Evolutionary conservation across 2,329 filamentous ascomycete genomes (phyloP), one percentile per base, ranked within the genome.

Genomic region (Erysiphe pulchra): DNA sequence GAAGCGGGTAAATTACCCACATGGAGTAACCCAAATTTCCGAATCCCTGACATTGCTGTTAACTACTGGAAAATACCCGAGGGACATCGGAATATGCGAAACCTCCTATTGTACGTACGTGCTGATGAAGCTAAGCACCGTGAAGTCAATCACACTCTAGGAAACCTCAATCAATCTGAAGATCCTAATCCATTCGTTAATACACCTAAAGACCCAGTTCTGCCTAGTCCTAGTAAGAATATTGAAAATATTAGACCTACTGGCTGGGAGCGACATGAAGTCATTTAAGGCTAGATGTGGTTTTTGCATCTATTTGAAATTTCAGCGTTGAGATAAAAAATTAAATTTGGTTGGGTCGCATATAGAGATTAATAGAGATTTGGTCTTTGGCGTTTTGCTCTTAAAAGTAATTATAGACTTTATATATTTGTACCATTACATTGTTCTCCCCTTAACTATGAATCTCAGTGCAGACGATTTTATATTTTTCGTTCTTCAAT

Each of bases 41-140:
- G 69, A 45, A 83, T 90, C 2, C 90, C 90, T 0, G 82, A 92
- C 48, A 85, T 98, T 52, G 90, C 90, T 0, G 63, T 94, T 43
- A 70, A 76, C 52, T 98, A 98, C 63, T 98, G 86, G 84, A 75
- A 81, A 38, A 94, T 98, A 76, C 85, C 86, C 0, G 78, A 93
- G 59, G 80, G 75, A 2, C 67, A 79, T 47, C 71, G 77, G 24
- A 81, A 75, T 1, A 93, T 98, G 82, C 73, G 70, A 54, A 84
- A 95, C 56, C 62, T 95, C 49, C 69, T 95, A 45, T 64, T 90
- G 44, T 94, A 95, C 59, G 81, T 94, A 53, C 72, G 86, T 30
- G 82, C 80, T n/a, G 81, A 87, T 57, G 85, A 93, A 61, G 82
- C 82, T 4, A 81, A 82, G 59, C 85, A 92, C 57, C 46, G 90